These are phyloP conservation scores for Tuber melanosporum DNA, from an alignment of 495 filamentous ascomycete species.

Conservation along the genomic window DNA sequence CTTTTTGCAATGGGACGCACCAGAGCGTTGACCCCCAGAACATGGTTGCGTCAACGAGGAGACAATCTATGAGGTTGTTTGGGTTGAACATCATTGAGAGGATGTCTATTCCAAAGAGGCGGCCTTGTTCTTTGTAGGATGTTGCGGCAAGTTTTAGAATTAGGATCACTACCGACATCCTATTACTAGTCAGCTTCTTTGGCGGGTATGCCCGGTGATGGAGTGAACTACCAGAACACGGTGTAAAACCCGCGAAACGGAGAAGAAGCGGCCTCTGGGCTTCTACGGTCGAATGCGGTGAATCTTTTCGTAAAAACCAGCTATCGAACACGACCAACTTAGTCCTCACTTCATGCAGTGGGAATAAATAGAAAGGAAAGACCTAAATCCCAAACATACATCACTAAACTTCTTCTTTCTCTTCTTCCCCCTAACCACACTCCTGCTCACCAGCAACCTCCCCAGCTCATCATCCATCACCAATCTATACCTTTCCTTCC, in stretches of 20 bases:
- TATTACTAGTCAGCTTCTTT: constrained; percentile 8
- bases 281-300: constrained; percentile 64
- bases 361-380: not conserved
- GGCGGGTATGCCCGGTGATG: not conserved
- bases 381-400: constrained; percentile 21
- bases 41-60: constrained; percentile 61
- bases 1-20: constrained; percentile 53
- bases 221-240: constrained; percentile 54
- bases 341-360: constrained; percentile 7
- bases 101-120: constrained; percentile 60
- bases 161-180: constrained; percentile 56
- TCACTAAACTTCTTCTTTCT: constrained; percentile 55
- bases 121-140: constrained; percentile 59
- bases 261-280: constrained; percentile 51
- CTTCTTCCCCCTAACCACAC: constrained; percentile 17
- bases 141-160: constrained; percentile 58
- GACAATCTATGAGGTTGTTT: constrained; percentile 57
- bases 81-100: constrained; percentile 59
- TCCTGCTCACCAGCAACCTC: constrained; percentile 15
- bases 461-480: constrained; percentile 31
- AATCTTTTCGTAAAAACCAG: constrained; percentile 63
- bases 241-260: constrained; percentile 72
- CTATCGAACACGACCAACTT: constrained; percentile 11
- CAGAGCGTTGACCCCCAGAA: constrained; percentile 55
- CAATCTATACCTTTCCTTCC: constrained; percentile 34